phyloP scores from a whole-genome alignment of 1,284 basidiomycete genomes.

The Boletus chippewaensis region DNA sequence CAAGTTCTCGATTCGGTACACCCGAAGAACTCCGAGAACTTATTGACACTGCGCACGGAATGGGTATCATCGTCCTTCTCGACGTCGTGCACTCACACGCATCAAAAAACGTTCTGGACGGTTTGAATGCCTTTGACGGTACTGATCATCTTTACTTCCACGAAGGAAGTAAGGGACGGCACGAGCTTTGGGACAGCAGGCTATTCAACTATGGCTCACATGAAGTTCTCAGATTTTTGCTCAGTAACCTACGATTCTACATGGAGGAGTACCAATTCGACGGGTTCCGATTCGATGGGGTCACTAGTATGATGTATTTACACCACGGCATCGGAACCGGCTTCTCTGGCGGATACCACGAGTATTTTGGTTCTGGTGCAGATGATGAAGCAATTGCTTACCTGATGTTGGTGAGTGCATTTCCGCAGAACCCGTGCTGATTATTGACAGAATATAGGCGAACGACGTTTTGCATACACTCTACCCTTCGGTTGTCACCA shows the following conservation, averaged over 20 bases:
- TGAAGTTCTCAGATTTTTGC: constrained; percentile 89
- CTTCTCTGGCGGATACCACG: constrained; percentile 96
- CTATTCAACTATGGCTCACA: constrained; percentile 95
- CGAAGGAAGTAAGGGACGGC: constrained; percentile 81
- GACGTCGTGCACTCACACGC: constrained; percentile 98
- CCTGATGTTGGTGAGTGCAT: constrained; percentile 81
- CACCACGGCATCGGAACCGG: constrained; percentile 98
- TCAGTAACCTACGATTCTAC: constrained; percentile 94
- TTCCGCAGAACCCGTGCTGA: background rate
- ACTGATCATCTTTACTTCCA: constrained; percentile 98
- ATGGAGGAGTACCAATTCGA: constrained; percentile 95
- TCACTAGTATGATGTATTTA: constrained; percentile 98
- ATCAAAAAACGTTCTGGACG: constrained; percentile 95
- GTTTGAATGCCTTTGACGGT: constrained; percentile 93
- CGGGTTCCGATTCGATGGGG: constrained; percentile 97
- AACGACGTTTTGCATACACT: constrained; percentile 85
- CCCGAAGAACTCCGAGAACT: constrained; percentile 96
- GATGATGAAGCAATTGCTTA: constrained; percentile 92
- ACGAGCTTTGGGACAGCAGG: constrained; percentile 95
- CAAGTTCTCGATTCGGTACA: constrained; percentile 88
- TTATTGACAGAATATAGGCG: constrained; percentile 50
- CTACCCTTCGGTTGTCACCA: constrained; percentile 79
- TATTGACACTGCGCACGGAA: constrained; percentile 88
- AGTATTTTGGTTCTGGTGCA: constrained; percentile 86
- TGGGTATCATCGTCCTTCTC: constrained; percentile 90